Evolutionary conservation across 129 eudicot species (phyloP).

Genomic region (Lactuca sativa): DNA sequence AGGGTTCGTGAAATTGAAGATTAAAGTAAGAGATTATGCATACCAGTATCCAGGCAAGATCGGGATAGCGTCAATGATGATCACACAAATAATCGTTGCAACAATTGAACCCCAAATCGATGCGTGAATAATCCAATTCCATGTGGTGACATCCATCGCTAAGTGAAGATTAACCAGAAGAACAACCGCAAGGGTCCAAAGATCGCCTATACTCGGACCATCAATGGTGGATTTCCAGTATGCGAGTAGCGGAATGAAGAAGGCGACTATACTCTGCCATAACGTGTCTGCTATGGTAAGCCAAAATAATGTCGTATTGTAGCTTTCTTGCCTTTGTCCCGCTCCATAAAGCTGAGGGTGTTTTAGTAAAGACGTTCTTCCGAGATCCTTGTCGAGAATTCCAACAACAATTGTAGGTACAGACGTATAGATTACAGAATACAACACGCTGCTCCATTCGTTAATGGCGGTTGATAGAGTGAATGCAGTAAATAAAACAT

Average conservation of each 20-base stretch:
- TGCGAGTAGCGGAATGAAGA: slow-evolving; percentile 62
- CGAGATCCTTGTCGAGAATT: slow-evolving; percentile 81
- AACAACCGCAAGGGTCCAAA: slow-evolving; percentile 86
- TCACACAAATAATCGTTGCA: slow-evolving; percentile 76
- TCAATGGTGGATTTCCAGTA: slow-evolving; percentile 67
- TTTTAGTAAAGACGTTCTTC: slow-evolving; percentile 58
- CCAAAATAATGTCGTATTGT: slow-evolving; percentile 72
- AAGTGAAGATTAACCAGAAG: slow-evolving; percentile 77
- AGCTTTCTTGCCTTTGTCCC: slow-evolving; percentile 80
- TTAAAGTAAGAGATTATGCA: slow-evolving; percentile 21
- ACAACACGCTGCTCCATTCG: slow-evolving; percentile 92
- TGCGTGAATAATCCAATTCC: slow-evolving; percentile 83
- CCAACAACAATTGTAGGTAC: slow-evolving; percentile 84
- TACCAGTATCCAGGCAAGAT: slow-evolving; percentile 87
- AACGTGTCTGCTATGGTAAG: slow-evolving; percentile 66
- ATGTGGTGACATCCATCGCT: slow-evolving; percentile 82
- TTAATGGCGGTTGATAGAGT: slow-evolving; percentile 79
- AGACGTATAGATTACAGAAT: slow-evolving; percentile 77
- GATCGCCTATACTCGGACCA: slow-evolving; percentile 74
- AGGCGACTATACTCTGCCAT: slow-evolving; percentile 87
- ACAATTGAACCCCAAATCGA: slow-evolving; percentile 82
- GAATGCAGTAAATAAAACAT: slow-evolving; percentile 60
- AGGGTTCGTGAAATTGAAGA: not conserved
- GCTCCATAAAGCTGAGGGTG: slow-evolving; percentile 81
- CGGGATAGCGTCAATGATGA: slow-evolving; percentile 64